Percentiles rank a stretch among this genome's conserved stretches.
Conservation (phyloP, 352 stramenopile genomes). For the Globisporangium canariense region DNA sequence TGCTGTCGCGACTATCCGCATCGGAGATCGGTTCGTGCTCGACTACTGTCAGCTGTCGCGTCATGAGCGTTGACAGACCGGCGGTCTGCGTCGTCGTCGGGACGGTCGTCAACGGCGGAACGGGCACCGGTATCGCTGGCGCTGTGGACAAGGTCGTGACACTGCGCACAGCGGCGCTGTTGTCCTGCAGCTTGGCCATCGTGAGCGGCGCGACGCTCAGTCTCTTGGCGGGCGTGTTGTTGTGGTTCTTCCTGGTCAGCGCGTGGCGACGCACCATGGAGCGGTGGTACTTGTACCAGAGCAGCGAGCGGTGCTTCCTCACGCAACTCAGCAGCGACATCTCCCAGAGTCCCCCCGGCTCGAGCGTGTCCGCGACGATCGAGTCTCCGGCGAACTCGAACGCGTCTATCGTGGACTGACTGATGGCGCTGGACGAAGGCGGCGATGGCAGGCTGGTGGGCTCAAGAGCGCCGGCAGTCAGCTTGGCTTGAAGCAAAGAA, state of each 20-base stretch:
- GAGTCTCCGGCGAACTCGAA: conserved; percentile 9
- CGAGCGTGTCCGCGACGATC: conserved; percentile 31
- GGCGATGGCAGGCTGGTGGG: too few species aligned
- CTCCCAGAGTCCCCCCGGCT: conserved; percentile 40
- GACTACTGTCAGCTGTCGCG: conserved; percentile 2
- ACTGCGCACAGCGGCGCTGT: not conserved
- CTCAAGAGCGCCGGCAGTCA: too few species aligned
- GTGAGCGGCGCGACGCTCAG: conserved; percentile 2
- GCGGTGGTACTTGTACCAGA: conserved; percentile 44
- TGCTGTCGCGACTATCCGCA: not conserved
- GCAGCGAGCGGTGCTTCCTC: conserved; percentile 46
- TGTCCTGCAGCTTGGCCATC: conserved; percentile 7
- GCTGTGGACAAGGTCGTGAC: not conserved
- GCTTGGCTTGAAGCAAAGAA: conserved; percentile 15
- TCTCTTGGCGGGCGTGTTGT: not conserved
- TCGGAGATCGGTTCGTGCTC: not conserved
- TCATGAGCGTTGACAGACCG: conserved; percentile 9
- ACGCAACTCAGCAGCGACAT: conserved; percentile 59
- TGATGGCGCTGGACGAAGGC: too few species aligned
- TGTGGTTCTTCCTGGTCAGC: conserved; percentile 7
- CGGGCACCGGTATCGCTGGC: not conserved
- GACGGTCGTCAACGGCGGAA: conserved; percentile 11
- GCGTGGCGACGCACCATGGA: conserved; percentile 30
- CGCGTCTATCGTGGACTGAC: conserved; percentile 7
- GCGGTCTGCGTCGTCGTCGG: not conserved